Conservation (phyloP, 495 filamentous ascomycete species). For the Tuber umbilicatum region DNA sequence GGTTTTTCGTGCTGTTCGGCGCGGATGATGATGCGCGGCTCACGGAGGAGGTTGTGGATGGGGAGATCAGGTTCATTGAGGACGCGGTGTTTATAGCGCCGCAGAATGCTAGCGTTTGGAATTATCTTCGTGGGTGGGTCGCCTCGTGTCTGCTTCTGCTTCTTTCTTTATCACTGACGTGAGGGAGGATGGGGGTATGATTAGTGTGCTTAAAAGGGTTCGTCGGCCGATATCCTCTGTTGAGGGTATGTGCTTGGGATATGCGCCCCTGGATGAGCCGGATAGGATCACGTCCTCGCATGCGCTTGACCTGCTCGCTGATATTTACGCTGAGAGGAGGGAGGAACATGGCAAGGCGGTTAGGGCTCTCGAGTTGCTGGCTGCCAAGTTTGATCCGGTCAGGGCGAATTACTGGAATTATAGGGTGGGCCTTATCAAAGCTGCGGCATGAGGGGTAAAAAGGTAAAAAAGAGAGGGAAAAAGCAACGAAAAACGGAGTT, state of each 20-base stretch:
- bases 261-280: constrained; percentile 38
- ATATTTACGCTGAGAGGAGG: constrained; percentile 62
- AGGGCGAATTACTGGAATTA: constrained; percentile 76
- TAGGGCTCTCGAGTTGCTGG: constrained; percentile 63
- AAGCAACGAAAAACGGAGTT: background rate
- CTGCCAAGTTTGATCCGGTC: constrained; percentile 83
- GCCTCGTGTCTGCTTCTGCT: too few species aligned
- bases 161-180: constrained; percentile 34
- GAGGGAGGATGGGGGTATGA: too few species aligned
- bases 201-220: constrained; percentile 25
- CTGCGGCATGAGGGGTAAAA: background rate
- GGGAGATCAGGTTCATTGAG: constrained; percentile 68
- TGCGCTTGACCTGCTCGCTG: constrained; percentile 84
- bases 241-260: constrained; percentile 27
- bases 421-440: constrained; percentile 18
- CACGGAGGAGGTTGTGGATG: constrained; percentile 58
- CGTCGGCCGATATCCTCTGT: constrained; percentile 30
- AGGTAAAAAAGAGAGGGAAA: background rate
- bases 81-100: constrained; percentile 67
- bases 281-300: constrained; percentile 63
- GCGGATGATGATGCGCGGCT: constrained; percentile 38
- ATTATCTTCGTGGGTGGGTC: constrained; percentile 65
- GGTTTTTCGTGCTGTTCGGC: constrained; percentile 83
- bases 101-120: constrained; percentile 91
- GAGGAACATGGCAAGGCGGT: constrained; percentile 53